These are phyloP conservation scores for Nitzschia inconspicua DNA, from an alignment of 108 stramenopile species.

Conservation along the genomic window DNA sequence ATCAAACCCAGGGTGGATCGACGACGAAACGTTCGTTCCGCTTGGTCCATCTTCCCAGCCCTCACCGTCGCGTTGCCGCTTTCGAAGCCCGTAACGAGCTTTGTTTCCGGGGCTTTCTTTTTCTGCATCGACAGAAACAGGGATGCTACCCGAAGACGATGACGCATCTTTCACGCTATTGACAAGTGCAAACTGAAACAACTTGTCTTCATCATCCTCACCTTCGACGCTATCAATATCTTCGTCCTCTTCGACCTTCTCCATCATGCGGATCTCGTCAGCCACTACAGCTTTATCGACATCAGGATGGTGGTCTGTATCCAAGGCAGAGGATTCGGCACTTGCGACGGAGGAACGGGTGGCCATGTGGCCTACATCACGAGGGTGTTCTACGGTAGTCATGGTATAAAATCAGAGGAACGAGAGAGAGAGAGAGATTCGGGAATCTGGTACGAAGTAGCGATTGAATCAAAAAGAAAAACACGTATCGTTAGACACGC, in stretches of 20 bases:
- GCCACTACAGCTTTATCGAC: conserved; percentile 16
- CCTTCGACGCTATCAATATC: conserved; percentile 60
- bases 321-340: no score
- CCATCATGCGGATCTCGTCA: conserved; percentile 14
- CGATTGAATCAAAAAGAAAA: no score
- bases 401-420: conserved; percentile 18
- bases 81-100: conserved; percentile 31
- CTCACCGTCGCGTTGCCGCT: conserved; percentile 27
- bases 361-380: conserved; percentile 16
- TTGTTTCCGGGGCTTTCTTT: conserved; percentile 5
- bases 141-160: neutral
- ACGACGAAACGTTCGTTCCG: no score
- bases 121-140: no score
- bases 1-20: no score
- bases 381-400: conserved; percentile 33
- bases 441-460: no score
- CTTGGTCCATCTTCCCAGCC: conserved; percentile 10
- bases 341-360: no score
- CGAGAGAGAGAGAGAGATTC: no score
- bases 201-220: conserved; percentile 43
- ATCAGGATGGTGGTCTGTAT: conserved; percentile 1
- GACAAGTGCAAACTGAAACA: conserved; percentile 61
- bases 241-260: conserved; percentile 52
- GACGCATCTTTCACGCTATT: conserved; percentile 50
- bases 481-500: no score